Percentiles rank a stretch among this genome's conserved stretches.
Conservation (phyloP, 306 rosid genomes). For the Trichosanthes cucumerina region DNA sequence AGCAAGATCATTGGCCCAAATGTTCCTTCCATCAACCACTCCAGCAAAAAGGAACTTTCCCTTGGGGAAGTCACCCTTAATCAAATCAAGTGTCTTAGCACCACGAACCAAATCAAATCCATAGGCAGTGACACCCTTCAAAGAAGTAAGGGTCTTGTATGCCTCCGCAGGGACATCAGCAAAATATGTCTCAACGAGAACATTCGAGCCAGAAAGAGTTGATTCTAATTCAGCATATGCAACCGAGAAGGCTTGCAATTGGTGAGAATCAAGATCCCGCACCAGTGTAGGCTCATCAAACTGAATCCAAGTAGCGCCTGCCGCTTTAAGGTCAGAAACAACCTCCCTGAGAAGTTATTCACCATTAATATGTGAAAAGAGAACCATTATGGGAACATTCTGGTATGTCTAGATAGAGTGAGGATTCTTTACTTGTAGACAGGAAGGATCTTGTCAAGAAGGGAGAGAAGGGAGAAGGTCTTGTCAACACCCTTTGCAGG, state of each 20-base stretch:
- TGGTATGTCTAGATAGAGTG: not conserved
- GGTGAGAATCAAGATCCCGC: conserved; percentile 54
- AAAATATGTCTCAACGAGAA: conserved; percentile 63
- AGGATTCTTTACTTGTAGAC: conserved; percentile 43
- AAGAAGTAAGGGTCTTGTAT: conserved; percentile 52
- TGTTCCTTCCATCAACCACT: conserved; percentile 80
- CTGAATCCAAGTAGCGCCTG: conserved; percentile 78
- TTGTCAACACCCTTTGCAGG: conserved; percentile 65
- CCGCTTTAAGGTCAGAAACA: conserved; percentile 62
- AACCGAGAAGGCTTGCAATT: conserved; percentile 49
- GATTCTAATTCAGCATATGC: conserved; percentile 58
- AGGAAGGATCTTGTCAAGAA: conserved; percentile 54
- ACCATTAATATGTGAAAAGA: not conserved
- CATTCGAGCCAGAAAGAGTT: conserved; percentile 49
- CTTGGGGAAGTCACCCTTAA: conserved; percentile 58
- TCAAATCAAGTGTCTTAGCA: conserved; percentile 56
- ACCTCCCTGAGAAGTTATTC: conserved; percentile 43
- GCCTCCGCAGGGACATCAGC: conserved; percentile 60
- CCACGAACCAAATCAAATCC: conserved; percentile 85
- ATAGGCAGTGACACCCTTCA: conserved; percentile 63
- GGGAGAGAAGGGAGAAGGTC: conserved; percentile 45
- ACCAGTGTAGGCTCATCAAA: conserved; percentile 78
- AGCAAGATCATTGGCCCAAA: conserved; percentile 71
- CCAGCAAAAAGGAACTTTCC: conserved; percentile 79
- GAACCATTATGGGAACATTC: not conserved